Percentiles rank a stretch among this genome's conserved stretches.
Conservation (phyloP, 2,329 filamentous ascomycete genomes). For the Pyricularia sp. region DNA sequence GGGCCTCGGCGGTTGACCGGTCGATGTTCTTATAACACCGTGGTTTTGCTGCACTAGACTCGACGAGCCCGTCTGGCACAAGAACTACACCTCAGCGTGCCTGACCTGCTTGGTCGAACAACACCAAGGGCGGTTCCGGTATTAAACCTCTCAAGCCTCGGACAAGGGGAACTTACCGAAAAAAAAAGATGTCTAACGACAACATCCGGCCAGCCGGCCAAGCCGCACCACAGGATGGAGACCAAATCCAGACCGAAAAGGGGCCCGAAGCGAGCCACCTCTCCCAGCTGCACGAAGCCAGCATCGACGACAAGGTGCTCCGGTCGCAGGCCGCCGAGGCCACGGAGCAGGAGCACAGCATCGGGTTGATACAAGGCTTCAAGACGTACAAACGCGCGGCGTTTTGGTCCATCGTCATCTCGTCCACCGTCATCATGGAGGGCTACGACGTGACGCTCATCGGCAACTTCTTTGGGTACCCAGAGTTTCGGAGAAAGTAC, state of each 20-base stretch:
- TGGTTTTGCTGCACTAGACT: not conserved
- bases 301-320: slow-evolving; percentile 23
- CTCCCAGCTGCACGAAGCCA: slow-evolving; percentile 15
- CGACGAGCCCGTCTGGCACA: not conserved
- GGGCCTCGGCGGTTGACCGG: no score
- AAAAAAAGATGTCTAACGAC: not conserved
- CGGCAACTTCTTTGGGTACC: slow-evolving; percentile 32
- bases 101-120: not conserved
- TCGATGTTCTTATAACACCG: not conserved
- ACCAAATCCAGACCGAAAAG: slow-evolving; percentile 9
- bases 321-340: slow-evolving; percentile 22
- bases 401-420: slow-evolving; percentile 21
- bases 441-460: slow-evolving; percentile 35
- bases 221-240: not conserved
- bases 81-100: not conserved
- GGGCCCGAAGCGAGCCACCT: slow-evolving; percentile 14
- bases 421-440: slow-evolving; percentile 30
- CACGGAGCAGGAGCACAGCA: slow-evolving; percentile 23
- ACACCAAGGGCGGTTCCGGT: not conserved
- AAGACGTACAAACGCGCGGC: slow-evolving; percentile 27
- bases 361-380: slow-evolving; percentile 20
- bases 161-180: not conserved
- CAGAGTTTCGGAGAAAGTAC: slow-evolving; percentile 24
- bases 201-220: not conserved
- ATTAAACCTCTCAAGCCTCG: not conserved